Base-by-base conservation (phyloP, 2,329 filamentous ascomycete genomes). In the Stylonectria norvegica region DNA sequence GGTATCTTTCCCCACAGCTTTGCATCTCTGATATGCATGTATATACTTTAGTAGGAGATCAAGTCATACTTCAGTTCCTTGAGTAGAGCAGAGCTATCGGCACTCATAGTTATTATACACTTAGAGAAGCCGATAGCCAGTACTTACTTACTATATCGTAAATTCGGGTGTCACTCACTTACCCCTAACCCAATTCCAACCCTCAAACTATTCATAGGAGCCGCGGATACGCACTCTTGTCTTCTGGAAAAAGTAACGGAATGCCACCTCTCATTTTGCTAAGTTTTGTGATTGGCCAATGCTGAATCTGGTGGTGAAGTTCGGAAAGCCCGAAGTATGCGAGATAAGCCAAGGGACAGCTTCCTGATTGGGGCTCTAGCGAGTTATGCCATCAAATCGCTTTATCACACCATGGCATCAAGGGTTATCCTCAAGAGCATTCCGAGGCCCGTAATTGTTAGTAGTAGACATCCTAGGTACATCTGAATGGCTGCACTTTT, bases 171-270 rank as follows among this genome's bases (percentile, higher is more conserved):
- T n/a, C n/a, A n/a, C n/a, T n/a, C n/a, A n/a, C n/a, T n/a, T n/a
- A n/a, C n/a, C n/a, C n/a, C n/a, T n/a, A n/a, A n/a, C n/a, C n/a
- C n/a, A n/a, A n/a, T n/a, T n/a, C n/a, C n/a, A n/a, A n/a, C n/a
- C n/a, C n/a, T n/a, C n/a, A n/a, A n/a, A n/a, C n/a, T 25, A 25
- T 37, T 16, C 12, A 33, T 25, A 9, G 41, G 34, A 7, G 49
- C 50, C 7, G 53, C 50, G 4, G 50, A 48, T 5, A 57, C 53
- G 53, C 52, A 57, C 28, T 57, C 50, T 12, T 35, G 23, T 18
- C 53, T 36, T 15, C 25, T 35, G 2, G 53, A 52, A 8, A 57
- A 38, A 22, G 45, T 14, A 2, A 59, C 38, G 6, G 34, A 42
- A 28, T 18, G 38, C 56, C 45, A 55, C 16, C 38, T 36, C 38